A percentile compares a stretch with the other conserved stretches of the same genome.
Conservation (phyloP, 1,139 yeast genomes). For the Schwanniomyces etchellsii region DNA sequence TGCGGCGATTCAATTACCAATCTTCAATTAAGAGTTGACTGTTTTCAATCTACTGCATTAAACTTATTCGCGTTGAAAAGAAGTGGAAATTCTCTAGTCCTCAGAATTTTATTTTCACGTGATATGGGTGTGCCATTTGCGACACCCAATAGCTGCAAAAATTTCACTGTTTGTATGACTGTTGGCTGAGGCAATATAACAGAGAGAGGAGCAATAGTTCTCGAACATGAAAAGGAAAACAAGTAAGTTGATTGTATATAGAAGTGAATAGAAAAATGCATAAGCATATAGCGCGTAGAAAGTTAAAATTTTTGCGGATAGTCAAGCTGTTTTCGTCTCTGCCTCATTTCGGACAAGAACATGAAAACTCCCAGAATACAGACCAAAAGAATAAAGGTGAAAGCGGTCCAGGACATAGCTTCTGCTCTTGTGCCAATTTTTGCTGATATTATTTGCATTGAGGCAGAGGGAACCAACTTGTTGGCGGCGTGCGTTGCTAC, state of each 20-base stretch:
- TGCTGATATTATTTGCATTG: slow-evolving; percentile 45
- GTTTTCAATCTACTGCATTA: no score
- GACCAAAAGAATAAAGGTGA: slow-evolving; percentile 35
- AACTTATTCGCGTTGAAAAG: slow-evolving; percentile 9
- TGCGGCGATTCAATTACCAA: no score
- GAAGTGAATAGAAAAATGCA: no score
- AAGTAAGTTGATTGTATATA: no score
- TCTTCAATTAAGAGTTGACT: no score
- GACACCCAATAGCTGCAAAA: no score
- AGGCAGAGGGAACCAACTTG: slow-evolving; percentile 42
- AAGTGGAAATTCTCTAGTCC: slow-evolving; percentile 13
- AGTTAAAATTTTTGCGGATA: no score
- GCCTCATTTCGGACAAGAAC: slow-evolving; percentile 5
- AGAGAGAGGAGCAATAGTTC: no score
- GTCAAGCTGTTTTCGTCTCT: slow-evolving; percentile 1
- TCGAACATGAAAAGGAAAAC: no score
- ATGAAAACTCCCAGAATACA: slow-evolving; percentile 14
- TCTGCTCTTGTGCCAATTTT: slow-evolving; percentile 50
- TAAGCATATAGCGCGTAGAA: no score
- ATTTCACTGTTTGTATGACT: no score
- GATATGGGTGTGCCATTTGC: slow-evolving; percentile 8
- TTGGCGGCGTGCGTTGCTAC: slow-evolving; percentile 49
- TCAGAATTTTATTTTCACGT: slow-evolving; percentile 6
- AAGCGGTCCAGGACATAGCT: slow-evolving; percentile 58
- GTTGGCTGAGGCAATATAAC: no score